These are phyloP conservation scores for Trichoderma hamatum DNA, from an alignment of 2,329 filamentous ascomycete genomes.

Conservation along the genomic window DNA sequence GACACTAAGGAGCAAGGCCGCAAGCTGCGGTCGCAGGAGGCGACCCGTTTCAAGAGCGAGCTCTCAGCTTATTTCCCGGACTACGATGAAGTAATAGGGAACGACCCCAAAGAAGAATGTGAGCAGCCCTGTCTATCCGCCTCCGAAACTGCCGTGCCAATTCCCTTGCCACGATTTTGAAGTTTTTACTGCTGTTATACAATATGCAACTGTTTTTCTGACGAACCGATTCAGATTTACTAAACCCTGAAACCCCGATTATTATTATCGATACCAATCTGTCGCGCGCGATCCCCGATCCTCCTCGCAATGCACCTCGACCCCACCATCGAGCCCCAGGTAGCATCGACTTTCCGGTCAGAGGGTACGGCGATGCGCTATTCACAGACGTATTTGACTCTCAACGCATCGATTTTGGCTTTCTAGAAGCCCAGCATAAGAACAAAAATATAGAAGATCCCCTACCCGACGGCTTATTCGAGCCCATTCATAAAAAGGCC, in stretches of 20 bases:
- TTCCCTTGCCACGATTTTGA: background rate
- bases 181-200: background rate
- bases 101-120: conserved; percentile 79
- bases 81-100: conserved; percentile 91
- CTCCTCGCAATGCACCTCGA: conserved; percentile 36
- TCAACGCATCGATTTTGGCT: conserved; percentile 59
- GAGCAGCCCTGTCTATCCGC: conserved; percentile 41
- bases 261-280: conserved; percentile 63
- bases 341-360: conserved; percentile 44
- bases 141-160: background rate
- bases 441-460: conserved; percentile 54
- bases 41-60: conserved; percentile 85
- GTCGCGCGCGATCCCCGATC: conserved; percentile 35
- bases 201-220: background rate
- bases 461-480: conserved; percentile 58
- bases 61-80: conserved; percentile 88
- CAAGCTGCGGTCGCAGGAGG: conserved; percentile 84
- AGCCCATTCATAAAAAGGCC: conserved; percentile 59
- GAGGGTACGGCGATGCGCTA: conserved; percentile 58
- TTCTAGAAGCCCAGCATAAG: conserved; percentile 52
- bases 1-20: conserved; percentile 64
- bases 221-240: conserved; percentile 59
- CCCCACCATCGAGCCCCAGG: conserved; percentile 31
- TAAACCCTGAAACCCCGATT: conserved; percentile 74
- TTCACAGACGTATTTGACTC: conserved; percentile 61